Conservation (phyloP, 2,329 filamentous ascomycete genomes). For the Pyrenochaeta sp. region DNA sequence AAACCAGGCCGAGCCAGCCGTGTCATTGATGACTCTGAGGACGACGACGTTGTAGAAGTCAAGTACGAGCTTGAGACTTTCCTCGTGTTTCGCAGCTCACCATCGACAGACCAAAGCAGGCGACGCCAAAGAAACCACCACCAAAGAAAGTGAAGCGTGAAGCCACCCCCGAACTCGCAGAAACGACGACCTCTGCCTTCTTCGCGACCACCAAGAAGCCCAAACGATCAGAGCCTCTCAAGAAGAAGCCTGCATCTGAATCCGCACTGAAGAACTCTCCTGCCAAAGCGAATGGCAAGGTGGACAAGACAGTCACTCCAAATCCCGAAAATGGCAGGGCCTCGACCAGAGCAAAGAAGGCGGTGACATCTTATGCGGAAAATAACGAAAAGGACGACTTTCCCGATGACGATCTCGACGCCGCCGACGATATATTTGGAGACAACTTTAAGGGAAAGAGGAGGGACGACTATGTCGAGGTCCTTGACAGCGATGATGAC, state of each 20-base stretch:
- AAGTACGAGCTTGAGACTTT: constrained; percentile 31
- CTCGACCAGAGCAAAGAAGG: constrained; percentile 52
- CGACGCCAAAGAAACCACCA: constrained; percentile 63
- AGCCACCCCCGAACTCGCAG: constrained; percentile 59
- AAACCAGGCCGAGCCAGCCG: constrained; percentile 50
- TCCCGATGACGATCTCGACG: constrained; percentile 57
- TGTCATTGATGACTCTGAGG: constrained; percentile 75
- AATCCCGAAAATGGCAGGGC: constrained; percentile 45
- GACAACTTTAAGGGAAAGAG: constrained; percentile 71
- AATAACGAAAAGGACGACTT: constrained; percentile 69
- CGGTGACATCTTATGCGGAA: constrained; percentile 52
- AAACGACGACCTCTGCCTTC: constrained; percentile 68
- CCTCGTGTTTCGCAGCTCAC: constrained; percentile 28
- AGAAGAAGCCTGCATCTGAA: constrained; percentile 44
- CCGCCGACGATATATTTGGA: constrained; percentile 83
- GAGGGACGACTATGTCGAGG: constrained; percentile 74
- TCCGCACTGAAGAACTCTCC: constrained; percentile 49
- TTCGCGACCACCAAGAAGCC: constrained; percentile 67
- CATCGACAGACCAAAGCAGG: constrained; percentile 44
- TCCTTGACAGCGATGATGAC: constrained; percentile 39
- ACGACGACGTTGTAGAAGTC: constrained; percentile 59
- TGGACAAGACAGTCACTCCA: constrained; percentile 42
- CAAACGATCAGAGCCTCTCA: constrained; percentile 56
- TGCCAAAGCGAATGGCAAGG: constrained; percentile 41
- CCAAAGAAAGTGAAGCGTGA: constrained; percentile 65